Percentiles rank a stretch among this genome's conserved stretches.
phyloP scores from a whole-genome alignment of 176 grass and related monocot genomes.

The Themeda triandra region DNA sequence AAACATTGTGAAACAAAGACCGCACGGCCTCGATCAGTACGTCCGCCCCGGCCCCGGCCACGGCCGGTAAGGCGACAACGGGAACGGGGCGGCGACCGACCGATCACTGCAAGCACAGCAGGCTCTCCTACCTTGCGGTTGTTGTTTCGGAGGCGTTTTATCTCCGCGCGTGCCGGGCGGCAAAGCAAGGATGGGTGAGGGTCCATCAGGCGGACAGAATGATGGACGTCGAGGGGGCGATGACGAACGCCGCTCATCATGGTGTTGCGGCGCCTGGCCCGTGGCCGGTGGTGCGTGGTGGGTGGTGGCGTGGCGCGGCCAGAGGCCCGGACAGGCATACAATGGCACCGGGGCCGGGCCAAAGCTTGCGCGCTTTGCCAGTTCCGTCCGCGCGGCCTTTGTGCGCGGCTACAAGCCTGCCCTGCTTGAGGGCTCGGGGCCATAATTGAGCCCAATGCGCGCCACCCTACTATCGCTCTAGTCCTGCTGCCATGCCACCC shows the following conservation, averaged over 20 bases:
- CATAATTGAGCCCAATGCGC: slow-evolving; percentile 51
- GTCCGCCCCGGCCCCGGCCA: too few species aligned
- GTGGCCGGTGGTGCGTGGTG: neutral
- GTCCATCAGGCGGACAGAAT: slow-evolving; percentile 53
- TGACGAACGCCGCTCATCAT: slow-evolving; percentile 62
- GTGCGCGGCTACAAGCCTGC: neutral
- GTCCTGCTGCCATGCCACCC: neutral
- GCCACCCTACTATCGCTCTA: neutral
- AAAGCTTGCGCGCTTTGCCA: slow-evolving; percentile 41
- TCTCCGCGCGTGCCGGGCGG: slow-evolving; percentile 2
- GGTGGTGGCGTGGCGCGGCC: neutral
- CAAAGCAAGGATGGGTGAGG: neutral
- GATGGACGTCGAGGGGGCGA: slow-evolving; percentile 42
- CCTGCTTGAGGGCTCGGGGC: slow-evolving; percentile 29
- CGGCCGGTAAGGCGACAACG: slow-evolving; percentile 3
- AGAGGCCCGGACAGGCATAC: neutral
- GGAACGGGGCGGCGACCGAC: neutral
- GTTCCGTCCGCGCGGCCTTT: neutral
- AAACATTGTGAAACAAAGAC: neutral
- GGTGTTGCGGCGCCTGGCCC: slow-evolving; percentile 13
- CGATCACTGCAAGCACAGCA: neutral
- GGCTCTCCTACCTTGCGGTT: neutral
- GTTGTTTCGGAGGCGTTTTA: neutral
- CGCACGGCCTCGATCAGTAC: neutral
- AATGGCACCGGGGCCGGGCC: slow-evolving; percentile 25